Percentiles rank a stretch among this genome's conserved stretches.
Evolutionary conservation across 2,329 filamentous ascomycete species (phyloP).

Genomic region (Penicillium sp.): DNA sequence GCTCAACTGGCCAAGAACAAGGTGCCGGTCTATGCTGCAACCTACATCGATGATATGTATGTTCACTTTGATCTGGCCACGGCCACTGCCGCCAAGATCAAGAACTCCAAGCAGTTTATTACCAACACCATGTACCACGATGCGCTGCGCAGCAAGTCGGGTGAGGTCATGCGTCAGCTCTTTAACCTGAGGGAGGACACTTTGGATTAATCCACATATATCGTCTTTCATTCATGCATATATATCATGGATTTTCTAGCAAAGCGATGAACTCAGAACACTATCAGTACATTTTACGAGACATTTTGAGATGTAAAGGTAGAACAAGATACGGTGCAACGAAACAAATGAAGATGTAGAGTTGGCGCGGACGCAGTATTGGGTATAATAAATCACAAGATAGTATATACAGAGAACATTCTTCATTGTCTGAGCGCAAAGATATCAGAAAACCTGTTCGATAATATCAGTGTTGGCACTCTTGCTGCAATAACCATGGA

Average conservation of each 20-base stretch:
- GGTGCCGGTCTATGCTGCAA: slow-evolving; percentile 82
- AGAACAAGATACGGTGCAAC: neutral
- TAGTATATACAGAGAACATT: slow-evolving; percentile 4
- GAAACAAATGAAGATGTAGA: neutral
- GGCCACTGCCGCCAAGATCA: slow-evolving; percentile 72
- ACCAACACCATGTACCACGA: slow-evolving; percentile 89
- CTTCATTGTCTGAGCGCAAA: neutral
- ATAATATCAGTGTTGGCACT: slow-evolving; percentile 5
- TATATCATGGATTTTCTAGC: neutral
- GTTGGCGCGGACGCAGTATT: neutral
- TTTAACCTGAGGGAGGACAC: slow-evolving; percentile 74
- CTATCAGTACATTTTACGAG: neutral
- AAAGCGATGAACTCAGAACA: neutral
- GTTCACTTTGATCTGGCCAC: slow-evolving; percentile 74
- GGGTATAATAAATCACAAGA: slow-evolving; percentile 9
- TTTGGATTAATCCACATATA: slow-evolving; percentile 48
- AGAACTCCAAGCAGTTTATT: slow-evolving; percentile 74
- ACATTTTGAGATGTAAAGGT: neutral
- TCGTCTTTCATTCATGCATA: neutral
- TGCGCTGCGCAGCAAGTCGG: slow-evolving; percentile 69
- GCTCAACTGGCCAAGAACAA: slow-evolving; percentile 71
- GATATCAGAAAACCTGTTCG: slow-evolving; percentile 23
- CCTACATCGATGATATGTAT: slow-evolving; percentile 88
- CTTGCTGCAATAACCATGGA: neutral
- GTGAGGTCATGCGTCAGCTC: slow-evolving; percentile 73